Percentiles rank a stretch among this genome's conserved stretches.
phyloP scores from a whole-genome alignment of 164 flowering plant species.

The Akebia trifoliata region DNA sequence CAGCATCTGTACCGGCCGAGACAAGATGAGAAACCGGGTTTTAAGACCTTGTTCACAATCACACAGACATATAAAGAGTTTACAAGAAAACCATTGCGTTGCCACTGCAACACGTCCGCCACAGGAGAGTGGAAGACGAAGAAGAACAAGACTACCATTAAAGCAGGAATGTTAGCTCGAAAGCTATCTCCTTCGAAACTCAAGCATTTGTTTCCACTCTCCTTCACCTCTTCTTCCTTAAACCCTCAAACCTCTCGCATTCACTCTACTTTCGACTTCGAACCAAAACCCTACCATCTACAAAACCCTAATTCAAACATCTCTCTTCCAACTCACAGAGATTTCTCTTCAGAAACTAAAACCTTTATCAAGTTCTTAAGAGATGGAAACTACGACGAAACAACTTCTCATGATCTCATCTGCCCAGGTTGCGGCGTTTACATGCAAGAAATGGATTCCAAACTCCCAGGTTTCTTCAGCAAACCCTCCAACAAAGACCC shows the following conservation, averaged over 20 bases:
- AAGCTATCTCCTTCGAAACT: background rate
- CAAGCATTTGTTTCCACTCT: background rate
- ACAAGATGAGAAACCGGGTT: too few relatives aligned
- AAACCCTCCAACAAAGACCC: slow-evolving; percentile 44
- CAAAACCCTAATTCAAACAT: background rate
- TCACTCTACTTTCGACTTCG: background rate
- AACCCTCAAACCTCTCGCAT: background rate
- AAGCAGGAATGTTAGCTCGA: slow-evolving; percentile 1
- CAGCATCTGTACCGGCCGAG: too few relatives aligned
- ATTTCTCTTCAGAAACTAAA: slow-evolving; percentile 8
- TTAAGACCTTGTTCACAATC: too few relatives aligned
- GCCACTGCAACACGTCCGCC: too few relatives aligned
- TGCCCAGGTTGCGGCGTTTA: slow-evolving; percentile 93
- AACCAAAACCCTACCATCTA: background rate
- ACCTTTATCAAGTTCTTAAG: slow-evolving; percentile 25
- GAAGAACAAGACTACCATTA: too few relatives aligned
- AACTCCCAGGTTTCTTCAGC: slow-evolving; percentile 70
- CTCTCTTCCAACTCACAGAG: background rate
- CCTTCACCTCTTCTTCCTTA: background rate
- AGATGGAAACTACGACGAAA: slow-evolving; percentile 74
- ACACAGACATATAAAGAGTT: too few relatives aligned
- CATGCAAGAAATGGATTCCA: slow-evolving; percentile 66
- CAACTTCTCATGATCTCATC: slow-evolving; percentile 24
- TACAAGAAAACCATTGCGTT: too few relatives aligned
- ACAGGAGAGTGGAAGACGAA: too few relatives aligned